Percentiles rank a stretch among this genome's conserved stretches.
These are phyloP conservation scores for Proteromonas lacertae DNA, from an alignment of 352 stramenopile species.

Conservation along the genomic window DNA sequence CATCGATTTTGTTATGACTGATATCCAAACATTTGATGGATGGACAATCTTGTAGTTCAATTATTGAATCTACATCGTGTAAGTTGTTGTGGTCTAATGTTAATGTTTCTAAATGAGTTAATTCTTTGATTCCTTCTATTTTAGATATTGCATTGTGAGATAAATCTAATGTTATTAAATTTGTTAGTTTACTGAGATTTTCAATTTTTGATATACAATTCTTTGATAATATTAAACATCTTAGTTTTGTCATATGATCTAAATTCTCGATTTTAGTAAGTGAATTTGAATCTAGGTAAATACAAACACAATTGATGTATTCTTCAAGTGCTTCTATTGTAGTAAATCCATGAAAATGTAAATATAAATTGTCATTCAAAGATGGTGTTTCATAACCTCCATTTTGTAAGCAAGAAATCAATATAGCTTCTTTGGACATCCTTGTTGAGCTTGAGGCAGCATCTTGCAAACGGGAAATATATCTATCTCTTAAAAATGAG, in stretches of 20 bases:
- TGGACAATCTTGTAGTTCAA: not conserved
- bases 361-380: conserved; percentile 65
- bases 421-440: conserved; percentile 32
- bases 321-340: conserved; percentile 60
- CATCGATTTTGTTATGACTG: too few relatives aligned
- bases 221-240: conserved; percentile 60
- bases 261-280: conserved; percentile 41
- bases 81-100: conserved; percentile 1
- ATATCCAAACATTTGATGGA: conserved; percentile 29
- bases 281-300: conserved; percentile 79
- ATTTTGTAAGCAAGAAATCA: conserved; percentile 38
- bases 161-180: too few relatives aligned
- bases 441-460: too few relatives aligned
- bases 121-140: conserved; percentile 13
- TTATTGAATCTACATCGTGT: not conserved
- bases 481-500: too few relatives aligned
- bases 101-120: conserved; percentile 6
- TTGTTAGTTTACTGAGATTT: too few relatives aligned
- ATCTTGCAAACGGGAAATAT: too few relatives aligned
- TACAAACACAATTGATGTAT: conserved; percentile 54
- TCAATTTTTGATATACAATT: conserved; percentile 52
- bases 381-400: conserved; percentile 65
- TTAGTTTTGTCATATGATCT: conserved; percentile 22
- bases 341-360: conserved; percentile 64
- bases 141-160: too few relatives aligned